phyloP scores from a whole-genome alignment of 129 eudicot species.

The Saposhnikovia divaricata region DNA sequence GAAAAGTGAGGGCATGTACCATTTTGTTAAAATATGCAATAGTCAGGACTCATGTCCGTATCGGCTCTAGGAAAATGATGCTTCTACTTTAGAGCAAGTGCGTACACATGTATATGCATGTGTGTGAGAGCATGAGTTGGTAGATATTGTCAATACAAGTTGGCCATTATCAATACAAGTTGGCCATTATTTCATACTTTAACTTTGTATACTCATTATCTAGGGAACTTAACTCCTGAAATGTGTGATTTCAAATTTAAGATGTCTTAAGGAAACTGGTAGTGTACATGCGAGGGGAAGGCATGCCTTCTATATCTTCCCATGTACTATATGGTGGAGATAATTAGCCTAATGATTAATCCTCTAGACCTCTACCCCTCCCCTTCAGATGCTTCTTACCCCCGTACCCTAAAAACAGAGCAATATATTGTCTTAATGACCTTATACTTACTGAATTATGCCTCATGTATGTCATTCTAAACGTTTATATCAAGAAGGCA shows the following conservation, averaged over 20 bases:
- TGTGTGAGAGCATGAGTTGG: neutral
- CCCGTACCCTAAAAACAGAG: neutral
- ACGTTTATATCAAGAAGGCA: neutral
- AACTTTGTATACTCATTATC: neutral
- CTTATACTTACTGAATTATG: neutral
- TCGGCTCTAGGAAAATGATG: neutral
- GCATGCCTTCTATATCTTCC: neutral
- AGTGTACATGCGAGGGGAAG: neutral
- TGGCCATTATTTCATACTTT: neutral
- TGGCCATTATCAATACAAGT: too few relatives aligned
- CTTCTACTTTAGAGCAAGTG: neutral
- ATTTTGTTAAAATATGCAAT: neutral
- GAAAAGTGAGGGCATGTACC: conserved; percentile 1
- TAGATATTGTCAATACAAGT: too few relatives aligned
- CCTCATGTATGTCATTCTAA: neutral
- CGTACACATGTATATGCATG: neutral
- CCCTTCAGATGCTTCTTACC: neutral
- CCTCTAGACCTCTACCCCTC: neutral
- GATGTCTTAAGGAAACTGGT: neutral
- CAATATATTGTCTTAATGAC: neutral
- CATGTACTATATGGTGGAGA: neutral
- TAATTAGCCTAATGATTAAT: neutral
- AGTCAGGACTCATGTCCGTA: neutral
- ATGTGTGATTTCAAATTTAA: neutral
- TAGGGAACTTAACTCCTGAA: neutral